Evolutionary conservation across 345 rosid species (phyloP).

Genomic region (Gynandropsis gynandra): DNA sequence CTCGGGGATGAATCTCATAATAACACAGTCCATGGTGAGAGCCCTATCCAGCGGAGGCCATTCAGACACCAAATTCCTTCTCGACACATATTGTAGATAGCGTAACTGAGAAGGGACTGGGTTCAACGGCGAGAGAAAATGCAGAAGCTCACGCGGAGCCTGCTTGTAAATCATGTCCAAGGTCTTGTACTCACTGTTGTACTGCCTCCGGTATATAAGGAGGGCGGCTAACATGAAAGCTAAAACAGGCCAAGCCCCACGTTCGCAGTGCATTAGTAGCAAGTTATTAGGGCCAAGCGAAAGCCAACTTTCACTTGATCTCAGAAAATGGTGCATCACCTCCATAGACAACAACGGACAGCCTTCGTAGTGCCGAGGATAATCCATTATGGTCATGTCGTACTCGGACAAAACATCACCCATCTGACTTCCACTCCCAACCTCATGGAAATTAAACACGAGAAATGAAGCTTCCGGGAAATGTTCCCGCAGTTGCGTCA

Average conservation of each 20-base stretch:
- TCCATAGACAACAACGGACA: constrained; percentile 81
- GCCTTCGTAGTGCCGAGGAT: constrained; percentile 89
- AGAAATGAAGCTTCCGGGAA: constrained; percentile 72
- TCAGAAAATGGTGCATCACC: constrained; percentile 80
- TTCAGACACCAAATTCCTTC: constrained; percentile 77
- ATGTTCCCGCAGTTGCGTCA: constrained; percentile 61
- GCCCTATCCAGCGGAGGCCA: constrained; percentile 97
- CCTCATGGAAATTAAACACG: constrained; percentile 89
- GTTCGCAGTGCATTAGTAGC: constrained; percentile 83
- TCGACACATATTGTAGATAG: constrained; percentile 78
- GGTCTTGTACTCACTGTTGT: constrained; percentile 75
- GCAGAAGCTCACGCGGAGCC: constrained; percentile 87
- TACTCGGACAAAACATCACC: constrained; percentile 53
- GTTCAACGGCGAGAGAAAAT: constrained; percentile 64
- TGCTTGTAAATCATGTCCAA: constrained; percentile 88
- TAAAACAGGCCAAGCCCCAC: constrained; percentile 81
- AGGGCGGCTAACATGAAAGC: constrained; percentile 83
- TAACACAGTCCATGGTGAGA: constrained; percentile 80
- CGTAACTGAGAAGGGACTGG: constrained; percentile 85
- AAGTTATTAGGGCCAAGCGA: constrained; percentile 70
- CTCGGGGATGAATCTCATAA: constrained; percentile 68
- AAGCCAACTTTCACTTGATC: constrained; percentile 95
- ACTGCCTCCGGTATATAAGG: constrained; percentile 76
- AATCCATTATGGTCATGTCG: constrained; percentile 91
- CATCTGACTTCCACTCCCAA: constrained; percentile 45